Evolutionary conservation across 768 basidiomycete genomes (phyloP).

Genomic region (Russula vinacea): DNA sequence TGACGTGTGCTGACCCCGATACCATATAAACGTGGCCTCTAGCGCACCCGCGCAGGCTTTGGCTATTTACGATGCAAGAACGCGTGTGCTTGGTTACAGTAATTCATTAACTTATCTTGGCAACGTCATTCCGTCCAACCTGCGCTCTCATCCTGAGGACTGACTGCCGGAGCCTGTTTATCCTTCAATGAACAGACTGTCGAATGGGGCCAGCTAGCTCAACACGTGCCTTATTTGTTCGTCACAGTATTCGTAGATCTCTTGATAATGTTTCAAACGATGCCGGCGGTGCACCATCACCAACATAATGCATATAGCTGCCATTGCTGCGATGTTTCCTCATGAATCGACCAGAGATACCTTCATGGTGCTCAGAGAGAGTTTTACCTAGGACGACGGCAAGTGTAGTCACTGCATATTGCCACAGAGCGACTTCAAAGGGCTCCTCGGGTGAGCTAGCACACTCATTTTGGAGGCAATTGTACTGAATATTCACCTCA

Average conservation of each 20-base stretch:
- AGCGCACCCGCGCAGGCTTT: no score
- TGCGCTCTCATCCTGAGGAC: constrained; percentile 6
- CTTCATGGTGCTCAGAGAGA: neutral
- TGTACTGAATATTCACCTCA: constrained; percentile 23
- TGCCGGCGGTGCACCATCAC: constrained; percentile 29
- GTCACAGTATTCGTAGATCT: constrained; percentile 28
- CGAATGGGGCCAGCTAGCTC: neutral
- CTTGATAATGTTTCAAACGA: constrained; percentile 26
- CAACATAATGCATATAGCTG: constrained; percentile 29
- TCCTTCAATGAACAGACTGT: neutral
- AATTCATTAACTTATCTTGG: neutral
- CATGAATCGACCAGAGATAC: constrained; percentile 1
- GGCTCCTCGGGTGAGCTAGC: constrained; percentile 29
- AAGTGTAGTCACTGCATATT: constrained; percentile 27
- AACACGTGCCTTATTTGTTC: constrained; percentile 27
- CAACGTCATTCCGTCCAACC: neutral
- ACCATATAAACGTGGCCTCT: neutral
- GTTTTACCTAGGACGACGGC: constrained; percentile 28
- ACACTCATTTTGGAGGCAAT: constrained; percentile 26
- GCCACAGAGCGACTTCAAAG: constrained; percentile 29
- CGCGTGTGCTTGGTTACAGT: neutral
- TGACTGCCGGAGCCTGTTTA: constrained; percentile 24
- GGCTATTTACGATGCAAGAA: neutral
- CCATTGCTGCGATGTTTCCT: constrained; percentile 23
- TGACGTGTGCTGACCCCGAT: neutral